These are phyloP conservation scores for Sporothrix schenckii DNA, from an alignment of 2,329 filamentous ascomycete genomes.

Conservation along the genomic window DNA sequence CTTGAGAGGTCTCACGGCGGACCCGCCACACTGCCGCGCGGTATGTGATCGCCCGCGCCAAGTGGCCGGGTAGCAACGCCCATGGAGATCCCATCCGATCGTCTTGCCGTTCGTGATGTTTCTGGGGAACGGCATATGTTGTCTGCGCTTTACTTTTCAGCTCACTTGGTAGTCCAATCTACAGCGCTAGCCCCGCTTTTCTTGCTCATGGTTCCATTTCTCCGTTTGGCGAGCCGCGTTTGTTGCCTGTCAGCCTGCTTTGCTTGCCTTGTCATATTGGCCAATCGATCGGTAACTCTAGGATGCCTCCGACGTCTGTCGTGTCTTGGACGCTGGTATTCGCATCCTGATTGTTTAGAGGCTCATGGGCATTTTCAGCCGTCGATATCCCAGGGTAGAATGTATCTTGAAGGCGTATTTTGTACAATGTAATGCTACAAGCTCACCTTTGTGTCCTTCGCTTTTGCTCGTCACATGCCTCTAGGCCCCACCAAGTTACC, in stretches of 20 bases:
- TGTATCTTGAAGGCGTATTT: neutral
- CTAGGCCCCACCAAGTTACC: conserved; percentile 9
- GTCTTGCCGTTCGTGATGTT: neutral
- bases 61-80: neutral
- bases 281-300: neutral
- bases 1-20: neutral
- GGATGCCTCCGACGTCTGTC: neutral
- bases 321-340: neutral
- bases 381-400: neutral
- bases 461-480: neutral
- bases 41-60: conserved; percentile 18
- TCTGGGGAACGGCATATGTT: neutral
- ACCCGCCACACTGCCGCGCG: conserved; percentile 3
- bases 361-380: neutral
- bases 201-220: neutral
- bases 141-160: neutral
- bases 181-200: conserved; percentile 7
- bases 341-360: neutral
- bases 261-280: conserved; percentile 9
- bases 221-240: neutral
- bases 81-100: conserved; percentile 16
- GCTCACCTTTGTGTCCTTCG: too few relatives aligned
- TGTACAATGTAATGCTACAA: neutral
- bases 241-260: neutral
- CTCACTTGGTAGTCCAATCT: neutral